A percentile compares a stretch with the other conserved stretches of the same genome.
These are phyloP conservation scores for Trichomonascaceae sp. DNA, from an alignment of 1,139 yeast genomes.

Conservation along the genomic window DNA sequence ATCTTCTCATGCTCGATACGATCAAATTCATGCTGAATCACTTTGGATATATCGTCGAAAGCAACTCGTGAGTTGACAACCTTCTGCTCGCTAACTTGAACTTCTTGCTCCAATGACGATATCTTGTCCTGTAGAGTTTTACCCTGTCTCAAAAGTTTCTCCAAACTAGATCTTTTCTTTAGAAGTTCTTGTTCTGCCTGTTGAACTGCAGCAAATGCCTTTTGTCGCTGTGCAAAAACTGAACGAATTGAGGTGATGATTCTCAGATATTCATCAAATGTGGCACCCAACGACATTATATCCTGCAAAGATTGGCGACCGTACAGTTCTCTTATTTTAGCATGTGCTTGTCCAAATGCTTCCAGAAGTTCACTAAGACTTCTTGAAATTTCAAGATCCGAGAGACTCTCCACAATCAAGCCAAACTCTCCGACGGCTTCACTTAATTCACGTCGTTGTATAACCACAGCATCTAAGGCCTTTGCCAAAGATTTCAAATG, in stretches of 20 bases:
- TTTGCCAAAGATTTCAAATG: conserved; percentile 65
- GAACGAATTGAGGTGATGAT: conserved; percentile 69
- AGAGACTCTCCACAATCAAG: conserved; percentile 47
- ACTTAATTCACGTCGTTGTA: conserved; percentile 70
- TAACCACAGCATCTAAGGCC: conserved; percentile 67
- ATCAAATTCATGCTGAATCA: conserved; percentile 62
- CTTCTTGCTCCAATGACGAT: conserved; percentile 49
- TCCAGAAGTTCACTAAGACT: conserved; percentile 53
- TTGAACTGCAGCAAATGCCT: conserved; percentile 56
- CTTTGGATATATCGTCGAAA: conserved; percentile 56
- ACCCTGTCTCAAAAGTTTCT: conserved; percentile 50
- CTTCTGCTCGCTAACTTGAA: conserved; percentile 52
- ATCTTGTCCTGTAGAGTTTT: conserved; percentile 61
- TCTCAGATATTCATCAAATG: conserved; percentile 82
- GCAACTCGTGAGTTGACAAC: conserved; percentile 50
- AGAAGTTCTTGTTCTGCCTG: conserved; percentile 45
- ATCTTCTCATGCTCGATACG: conserved; percentile 70
- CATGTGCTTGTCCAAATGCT: conserved; percentile 69
- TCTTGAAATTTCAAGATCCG: conserved; percentile 70
- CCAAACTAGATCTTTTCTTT: conserved; percentile 44
- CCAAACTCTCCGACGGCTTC: conserved; percentile 61
- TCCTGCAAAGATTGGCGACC: conserved; percentile 83
- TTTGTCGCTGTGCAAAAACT: conserved; percentile 70
- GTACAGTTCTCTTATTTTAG: conserved; percentile 63
- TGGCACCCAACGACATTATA: conserved; percentile 76